phyloP scores from a whole-genome alignment of 495 filamentous ascomycete species.

The Staphylotrichum longicolle region DNA sequence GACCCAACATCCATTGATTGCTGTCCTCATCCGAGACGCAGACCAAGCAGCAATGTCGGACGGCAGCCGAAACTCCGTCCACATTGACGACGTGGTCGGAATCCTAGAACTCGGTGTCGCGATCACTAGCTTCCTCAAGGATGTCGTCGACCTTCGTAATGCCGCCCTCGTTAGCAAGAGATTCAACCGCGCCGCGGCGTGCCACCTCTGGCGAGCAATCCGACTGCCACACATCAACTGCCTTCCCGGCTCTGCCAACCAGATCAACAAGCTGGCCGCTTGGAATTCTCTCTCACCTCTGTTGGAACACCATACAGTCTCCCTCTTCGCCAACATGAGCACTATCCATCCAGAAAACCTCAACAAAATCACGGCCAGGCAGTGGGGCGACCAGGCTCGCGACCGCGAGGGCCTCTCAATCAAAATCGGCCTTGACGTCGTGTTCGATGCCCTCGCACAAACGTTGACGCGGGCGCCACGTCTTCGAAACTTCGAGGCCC shows the following conservation, averaged over 20 bases:
- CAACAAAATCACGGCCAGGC: neutral
- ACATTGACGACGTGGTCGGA: neutral
- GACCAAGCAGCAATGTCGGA: too few relatives aligned
- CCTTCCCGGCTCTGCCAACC: neutral
- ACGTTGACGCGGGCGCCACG: too few relatives aligned
- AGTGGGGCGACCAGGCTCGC: neutral
- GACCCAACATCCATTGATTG: too few relatives aligned
- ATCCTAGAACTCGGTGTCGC: neutral
- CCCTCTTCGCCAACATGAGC: neutral
- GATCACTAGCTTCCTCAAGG: constrained; percentile 3
- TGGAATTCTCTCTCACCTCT: neutral
- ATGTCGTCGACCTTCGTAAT: constrained; percentile 9
- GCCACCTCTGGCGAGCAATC: neutral
- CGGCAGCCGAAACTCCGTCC: too few relatives aligned
- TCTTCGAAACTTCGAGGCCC: too few relatives aligned
- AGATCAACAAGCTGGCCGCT: neutral
- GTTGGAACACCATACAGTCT: neutral
- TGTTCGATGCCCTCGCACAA: too few relatives aligned
- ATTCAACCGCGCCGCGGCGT: neutral
- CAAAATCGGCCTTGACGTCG: too few relatives aligned
- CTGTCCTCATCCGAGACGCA: too few relatives aligned
- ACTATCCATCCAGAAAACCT: neutral
- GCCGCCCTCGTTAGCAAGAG: neutral
- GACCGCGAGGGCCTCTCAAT: neutral
- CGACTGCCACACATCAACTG: neutral